Percentiles rank a stretch among this genome's conserved stretches.
Conservation (phyloP, 306 rosid species). For the Cicer yamashitae region DNA sequence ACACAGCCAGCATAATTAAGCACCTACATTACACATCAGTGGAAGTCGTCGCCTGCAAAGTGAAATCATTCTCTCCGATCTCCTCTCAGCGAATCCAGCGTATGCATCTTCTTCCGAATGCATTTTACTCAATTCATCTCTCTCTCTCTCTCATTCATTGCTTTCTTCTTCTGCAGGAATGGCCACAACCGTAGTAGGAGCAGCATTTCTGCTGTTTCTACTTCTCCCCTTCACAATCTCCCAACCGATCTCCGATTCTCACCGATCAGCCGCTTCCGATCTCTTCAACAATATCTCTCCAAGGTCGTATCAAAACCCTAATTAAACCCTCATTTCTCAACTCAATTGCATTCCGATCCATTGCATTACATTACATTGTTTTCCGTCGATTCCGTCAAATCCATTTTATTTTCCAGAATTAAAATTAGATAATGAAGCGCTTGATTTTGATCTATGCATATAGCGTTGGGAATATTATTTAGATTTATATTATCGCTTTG, state of each 20-base stretch:
- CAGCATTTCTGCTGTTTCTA: slow-evolving; percentile 60
- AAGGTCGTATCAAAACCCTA: slow-evolving; percentile 60
- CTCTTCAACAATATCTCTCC: slow-evolving; percentile 55
- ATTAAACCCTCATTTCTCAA: slow-evolving; percentile 39
- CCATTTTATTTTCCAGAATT: background rate
- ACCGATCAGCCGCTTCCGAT: slow-evolving; percentile 74
- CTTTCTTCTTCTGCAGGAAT: slow-evolving; percentile 56
- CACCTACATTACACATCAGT: background rate
- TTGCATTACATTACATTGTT: background rate
- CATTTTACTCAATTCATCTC: background rate
- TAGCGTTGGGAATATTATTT: background rate
- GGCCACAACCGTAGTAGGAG: slow-evolving; percentile 64
- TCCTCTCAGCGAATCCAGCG: slow-evolving; percentile 19
- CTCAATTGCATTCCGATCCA: slow-evolving; percentile 8
- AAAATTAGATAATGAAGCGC: background rate
- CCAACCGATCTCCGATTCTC: slow-evolving; percentile 82
- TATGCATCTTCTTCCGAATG: slow-evolving; percentile 36
- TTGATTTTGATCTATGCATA: slow-evolving; percentile 32
- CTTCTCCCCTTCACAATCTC: slow-evolving; percentile 62
- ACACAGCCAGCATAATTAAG: background rate
- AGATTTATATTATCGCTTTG: background rate
- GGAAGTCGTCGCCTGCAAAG: slow-evolving; percentile 57
- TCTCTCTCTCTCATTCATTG: background rate
- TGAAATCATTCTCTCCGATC: slow-evolving; percentile 33
- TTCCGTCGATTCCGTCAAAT: background rate